These are phyloP conservation scores for Encephalitozoon hellem DNA, from an alignment of 371 early-diverging fungal genomes.

Conservation along the genomic window DNA sequence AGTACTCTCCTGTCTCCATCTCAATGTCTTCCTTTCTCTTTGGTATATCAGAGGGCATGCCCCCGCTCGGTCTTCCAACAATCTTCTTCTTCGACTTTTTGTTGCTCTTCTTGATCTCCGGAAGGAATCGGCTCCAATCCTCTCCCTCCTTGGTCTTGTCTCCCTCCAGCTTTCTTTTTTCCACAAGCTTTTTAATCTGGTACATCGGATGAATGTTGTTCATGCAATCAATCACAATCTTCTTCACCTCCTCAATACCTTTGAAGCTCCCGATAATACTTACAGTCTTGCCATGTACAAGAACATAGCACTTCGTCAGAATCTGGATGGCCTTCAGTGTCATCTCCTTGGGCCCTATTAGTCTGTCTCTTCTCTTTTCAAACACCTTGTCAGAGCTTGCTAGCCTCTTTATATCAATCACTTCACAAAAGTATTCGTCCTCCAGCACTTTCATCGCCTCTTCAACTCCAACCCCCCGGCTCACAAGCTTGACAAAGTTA, in stretches of 20 bases:
- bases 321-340: slow-evolving; percentile 90
- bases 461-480: slow-evolving; percentile 82
- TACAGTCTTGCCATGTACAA: slow-evolving; percentile 94
- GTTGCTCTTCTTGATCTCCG: slow-evolving; percentile 84
- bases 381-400: slow-evolving; percentile 86
- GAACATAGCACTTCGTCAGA: slow-evolving; percentile 82
- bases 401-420: slow-evolving; percentile 87
- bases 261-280: slow-evolving; percentile 73
- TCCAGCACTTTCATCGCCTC: slow-evolving; percentile 71
- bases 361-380: slow-evolving; percentile 85
- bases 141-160: slow-evolving; percentile 84
- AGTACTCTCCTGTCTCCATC: slow-evolving; percentile 52
- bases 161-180: slow-evolving; percentile 86
- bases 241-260: slow-evolving; percentile 76
- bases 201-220: slow-evolving; percentile 94
- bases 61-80: not conserved
- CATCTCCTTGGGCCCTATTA: slow-evolving; percentile 90
- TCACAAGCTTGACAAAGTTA: slow-evolving; percentile 83
- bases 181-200: slow-evolving; percentile 94
- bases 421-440: slow-evolving; percentile 82
- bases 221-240: slow-evolving; percentile 87
- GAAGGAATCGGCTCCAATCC: slow-evolving; percentile 94
- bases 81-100: slow-evolving; percentile 63
- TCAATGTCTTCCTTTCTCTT: slow-evolving; percentile 37
- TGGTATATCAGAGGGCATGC: slow-evolving; percentile 20